These are phyloP conservation scores for Emmonsia crescens DNA, from an alignment of 2,329 filamentous ascomycete genomes.

Conservation along the genomic window DNA sequence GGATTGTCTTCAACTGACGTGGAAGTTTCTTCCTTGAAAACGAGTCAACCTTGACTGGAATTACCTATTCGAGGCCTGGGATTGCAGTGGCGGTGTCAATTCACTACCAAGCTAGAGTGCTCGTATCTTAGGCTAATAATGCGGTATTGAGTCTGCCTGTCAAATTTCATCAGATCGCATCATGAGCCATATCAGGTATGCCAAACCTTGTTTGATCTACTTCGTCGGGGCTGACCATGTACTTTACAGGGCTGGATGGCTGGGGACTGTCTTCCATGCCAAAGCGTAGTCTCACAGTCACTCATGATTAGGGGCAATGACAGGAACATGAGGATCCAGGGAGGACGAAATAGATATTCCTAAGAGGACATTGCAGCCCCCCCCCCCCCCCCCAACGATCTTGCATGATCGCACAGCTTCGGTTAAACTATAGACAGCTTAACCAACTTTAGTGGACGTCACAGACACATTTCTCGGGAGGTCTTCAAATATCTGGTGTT, in stretches of 20 bases:
- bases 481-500: neutral
- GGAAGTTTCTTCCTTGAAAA: neutral
- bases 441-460: neutral
- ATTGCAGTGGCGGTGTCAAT: neutral
- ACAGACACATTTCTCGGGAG: neutral
- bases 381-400: neutral
- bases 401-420: neutral
- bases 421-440: neutral
- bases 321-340: neutral
- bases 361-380: too few species aligned
- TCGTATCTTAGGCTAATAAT: neutral
- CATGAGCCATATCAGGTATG: neutral
- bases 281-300: neutral
- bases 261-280: neutral
- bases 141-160: neutral
- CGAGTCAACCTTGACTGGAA: too few species aligned
- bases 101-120: neutral
- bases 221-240: neutral
- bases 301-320: neutral
- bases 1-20: neutral
- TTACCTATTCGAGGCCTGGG: too few species aligned
- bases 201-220: neutral
- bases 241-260: neutral
- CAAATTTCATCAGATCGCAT: neutral
- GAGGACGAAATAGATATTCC: neutral